Evolutionary conservation across 208 protist species (phyloP).

Genomic region (Trypanosoma vivax): DNA sequence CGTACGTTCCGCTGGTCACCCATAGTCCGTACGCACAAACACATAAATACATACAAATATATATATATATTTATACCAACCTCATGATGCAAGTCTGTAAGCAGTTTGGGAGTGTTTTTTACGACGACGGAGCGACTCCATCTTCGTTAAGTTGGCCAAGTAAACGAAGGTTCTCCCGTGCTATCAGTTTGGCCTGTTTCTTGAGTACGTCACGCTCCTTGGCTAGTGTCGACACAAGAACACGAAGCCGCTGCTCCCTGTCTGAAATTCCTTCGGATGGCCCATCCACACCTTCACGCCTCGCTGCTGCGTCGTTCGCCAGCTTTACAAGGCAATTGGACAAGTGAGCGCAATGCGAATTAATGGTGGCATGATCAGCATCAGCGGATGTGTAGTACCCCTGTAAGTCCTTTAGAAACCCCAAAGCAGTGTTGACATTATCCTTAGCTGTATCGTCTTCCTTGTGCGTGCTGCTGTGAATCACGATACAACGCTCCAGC

Average conservation of each 20-base stretch:
- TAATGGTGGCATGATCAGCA: background rate
- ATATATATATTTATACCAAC: slow-evolving; percentile 8
- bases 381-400: background rate
- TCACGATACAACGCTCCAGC: slow-evolving; percentile 4
- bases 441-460: background rate
- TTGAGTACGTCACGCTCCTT: slow-evolving; percentile 6
- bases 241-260: background rate
- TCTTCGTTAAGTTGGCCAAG: background rate
- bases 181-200: background rate
- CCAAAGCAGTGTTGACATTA: background rate
- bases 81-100: too few species aligned
- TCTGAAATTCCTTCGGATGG: too few species aligned
- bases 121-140: background rate
- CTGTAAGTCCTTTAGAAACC: slow-evolving; percentile 5
- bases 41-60: slow-evolving; percentile 1
- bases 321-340: slow-evolving; percentile 8
- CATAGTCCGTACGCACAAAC: too few species aligned
- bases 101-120: too few species aligned
- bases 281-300: background rate
- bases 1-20: too few species aligned
- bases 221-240: background rate
- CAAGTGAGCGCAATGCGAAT: slow-evolving; percentile 4
- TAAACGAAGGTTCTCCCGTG: slow-evolving; percentile 12
- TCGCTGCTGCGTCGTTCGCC: background rate
- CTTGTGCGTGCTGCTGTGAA: too few species aligned